Evolutionary conservation across 2,329 filamentous ascomycete species (phyloP), one percentile per base, ranked within the genome.

Genomic region (Pyricularia sp.): DNA sequence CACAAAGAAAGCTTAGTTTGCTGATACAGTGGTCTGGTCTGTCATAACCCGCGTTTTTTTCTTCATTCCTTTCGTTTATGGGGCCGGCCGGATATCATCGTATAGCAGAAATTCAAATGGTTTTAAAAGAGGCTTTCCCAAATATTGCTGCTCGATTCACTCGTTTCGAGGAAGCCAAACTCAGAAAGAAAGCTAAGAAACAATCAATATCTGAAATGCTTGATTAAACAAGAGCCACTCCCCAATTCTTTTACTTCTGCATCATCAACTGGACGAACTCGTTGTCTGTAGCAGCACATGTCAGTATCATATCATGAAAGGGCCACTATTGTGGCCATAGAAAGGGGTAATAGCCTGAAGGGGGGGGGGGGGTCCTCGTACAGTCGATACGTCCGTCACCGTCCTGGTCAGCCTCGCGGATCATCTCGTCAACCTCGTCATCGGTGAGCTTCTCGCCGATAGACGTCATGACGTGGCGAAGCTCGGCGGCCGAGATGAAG

Each of bases 231-330:
- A 57, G 24, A 26, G n/a, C 53, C 53, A 28, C 53, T 12, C 22
- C 10, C 53, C 24, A 4, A 16, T 57, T 22, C 65, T 63, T 64
- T 82, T 90, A 93, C 83, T 93, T 93, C 84, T 94, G 90, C 90
- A 94, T 93, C 90, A 94, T 94, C 75, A 94, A 87, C 81, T 94
- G 90, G 72, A 94, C 90, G 75, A 94, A 94, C 79, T 94, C 90
- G 82, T 93, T 93, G 81, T 93, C 90, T 93, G 71, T 61, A 19
- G 62, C 16, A 35, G 22, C 16, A 19, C 35, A 66, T 40, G 66
- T 73, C 75, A 73, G 75, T 67, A 7, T 55, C n/a, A 55, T 57
- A 6, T 57, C 24, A 28, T n/a, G 4, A 8, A 10, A 55, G 10
- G n/a, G 26, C 24, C 49, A 57, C 53, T 19, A 31, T 6, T 35